Base-by-base conservation (phyloP, 176 grass and related monocot species). In the Cenchrus purpureus region DNA sequence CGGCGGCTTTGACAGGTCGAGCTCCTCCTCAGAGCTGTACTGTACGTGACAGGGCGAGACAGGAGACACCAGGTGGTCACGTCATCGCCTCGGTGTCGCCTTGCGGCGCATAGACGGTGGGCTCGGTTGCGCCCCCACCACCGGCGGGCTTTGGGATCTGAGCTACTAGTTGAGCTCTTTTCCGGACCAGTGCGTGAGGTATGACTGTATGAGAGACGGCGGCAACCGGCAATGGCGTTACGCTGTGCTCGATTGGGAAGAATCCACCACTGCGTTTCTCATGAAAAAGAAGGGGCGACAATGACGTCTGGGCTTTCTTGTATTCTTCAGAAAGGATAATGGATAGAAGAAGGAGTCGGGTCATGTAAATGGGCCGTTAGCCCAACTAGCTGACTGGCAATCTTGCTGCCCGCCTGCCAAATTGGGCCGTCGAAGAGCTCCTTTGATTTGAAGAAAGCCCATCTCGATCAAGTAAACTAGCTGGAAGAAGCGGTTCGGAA, bases 1-100 rank as follows among this genome's bases (percentile, higher is more conserved):
- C 66, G 46, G 62, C 66, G 46, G 69, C 87, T 28, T 67, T 29
- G 75, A 68, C 82, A 42, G 60, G 75, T 84, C 49, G 81, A 52
- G 68, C 14, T 5, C 54, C 22, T 25, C 22, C 22, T 25, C 31
- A 63, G 65, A 9, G 71, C 32, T 32, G 31, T 32, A 32, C 31
- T 32, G 31, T 45, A 29, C 40, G 11, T 56, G 17, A 2, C 59
- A 65, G 13, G 75, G 13, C 65, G 78, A 40, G 37, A 4, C 37
- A 40, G 3, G 3, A 74, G 0, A 74, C 76, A 74, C 76, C 81
- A 43, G 56, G 50, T 40, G 59, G 68, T 79, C 80, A 22, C 78
- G 19, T 31, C 44, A 19, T 43, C 17, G 51, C 15, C 14, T 64
- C 50, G 49, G 22, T 60, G 62, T 63, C 79, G 67, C 73, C 46